phyloP scores from a whole-genome alignment of 495 filamentous ascomycete species.

The Aspergillus bertholletiae region DNA sequence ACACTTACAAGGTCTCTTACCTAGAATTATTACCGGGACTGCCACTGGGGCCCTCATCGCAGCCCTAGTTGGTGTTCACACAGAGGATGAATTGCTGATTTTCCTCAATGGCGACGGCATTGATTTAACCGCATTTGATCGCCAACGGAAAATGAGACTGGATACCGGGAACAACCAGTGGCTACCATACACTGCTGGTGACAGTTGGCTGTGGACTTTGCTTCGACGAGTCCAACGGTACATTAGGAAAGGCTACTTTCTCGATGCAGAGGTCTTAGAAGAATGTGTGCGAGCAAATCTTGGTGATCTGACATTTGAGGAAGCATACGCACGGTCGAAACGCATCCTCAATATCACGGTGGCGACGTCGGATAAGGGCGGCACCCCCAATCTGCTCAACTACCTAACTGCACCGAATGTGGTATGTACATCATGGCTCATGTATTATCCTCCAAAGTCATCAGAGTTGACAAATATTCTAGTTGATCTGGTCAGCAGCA shows the following conservation, averaged over 20 bases:
- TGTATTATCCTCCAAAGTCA: not conserved
- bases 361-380: slow-evolving; percentile 66
- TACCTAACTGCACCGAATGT: slow-evolving; percentile 95
- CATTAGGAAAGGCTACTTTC: slow-evolving; percentile 70
- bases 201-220: slow-evolving; percentile 54
- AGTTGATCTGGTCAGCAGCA: slow-evolving; percentile 91
- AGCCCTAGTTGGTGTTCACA: slow-evolving; percentile 83
- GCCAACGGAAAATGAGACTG: slow-evolving; percentile 16
- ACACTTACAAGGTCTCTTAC: slow-evolving; percentile 77
- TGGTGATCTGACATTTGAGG: slow-evolving; percentile 89
- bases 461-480: slow-evolving; percentile 3
- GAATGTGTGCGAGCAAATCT: slow-evolving; percentile 83
- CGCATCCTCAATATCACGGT: slow-evolving; percentile 91
- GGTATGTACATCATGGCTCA: slow-evolving; percentile 46
- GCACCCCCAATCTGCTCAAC: slow-evolving; percentile 82
- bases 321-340: slow-evolving; percentile 83
- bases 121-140: slow-evolving; percentile 75
- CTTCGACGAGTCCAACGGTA: slow-evolving; percentile 62
- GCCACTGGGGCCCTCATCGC: slow-evolving; percentile 90
- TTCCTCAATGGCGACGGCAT: slow-evolving; percentile 78
- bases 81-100: slow-evolving; percentile 75
- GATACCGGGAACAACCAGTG: slow-evolving; percentile 14
- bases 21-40: slow-evolving; percentile 87
- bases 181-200: slow-evolving; percentile 14
- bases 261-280: slow-evolving; percentile 79